Base-by-base conservation (phyloP, 768 basidiomycete species). In the Thelephora aurantiotincta region DNA sequence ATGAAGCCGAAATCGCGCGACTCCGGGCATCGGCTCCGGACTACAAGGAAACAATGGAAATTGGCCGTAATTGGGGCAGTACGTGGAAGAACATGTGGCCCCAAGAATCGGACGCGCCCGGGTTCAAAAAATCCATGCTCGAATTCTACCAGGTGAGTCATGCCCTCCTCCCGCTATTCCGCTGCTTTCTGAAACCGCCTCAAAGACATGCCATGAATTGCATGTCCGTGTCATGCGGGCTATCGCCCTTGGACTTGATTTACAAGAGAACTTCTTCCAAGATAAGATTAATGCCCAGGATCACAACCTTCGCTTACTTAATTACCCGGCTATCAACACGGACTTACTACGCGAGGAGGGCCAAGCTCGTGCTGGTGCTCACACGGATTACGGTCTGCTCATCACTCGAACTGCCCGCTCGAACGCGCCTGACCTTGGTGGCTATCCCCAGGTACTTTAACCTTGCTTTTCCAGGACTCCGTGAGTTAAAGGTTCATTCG, bases 1-100 rank as follows among this genome's bases (percentile, higher is more conserved):
- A 87, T 61, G 70, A 77, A 9, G 62, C 68, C 14, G 86, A 88
- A 64, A 90, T 92, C 54, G 80, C 78, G 41, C 61, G 70, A 38
- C 65, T 91, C 18, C 78, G 89, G n/a, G 68, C 65, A 49, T 78
- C 76, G 50, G 78, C 88, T 0, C 88, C 89, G 0, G 88, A 89
- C 58, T 77, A 65, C 64, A 88, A 89, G 62, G 88, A 92, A 61
- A 69, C 77, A 6, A 88, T 92, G 79, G 89, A 93, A 61, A 90
- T 93, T 41, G 88, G 90, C 26, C 72, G 82, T 20, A 87, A 93
- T 49, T 83, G 82, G 77, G 86, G 85, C 53, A 66, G 72, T 13
- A 69, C 64, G 35, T 87, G 81, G 80, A 77, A 74, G 59, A 93
- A 93, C 59, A 71, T 72, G 53, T 92, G 90, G 89, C 88, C 84